phyloP scores from a whole-genome alignment of 345 rosid species.

The Gossypium raimondii region DNA sequence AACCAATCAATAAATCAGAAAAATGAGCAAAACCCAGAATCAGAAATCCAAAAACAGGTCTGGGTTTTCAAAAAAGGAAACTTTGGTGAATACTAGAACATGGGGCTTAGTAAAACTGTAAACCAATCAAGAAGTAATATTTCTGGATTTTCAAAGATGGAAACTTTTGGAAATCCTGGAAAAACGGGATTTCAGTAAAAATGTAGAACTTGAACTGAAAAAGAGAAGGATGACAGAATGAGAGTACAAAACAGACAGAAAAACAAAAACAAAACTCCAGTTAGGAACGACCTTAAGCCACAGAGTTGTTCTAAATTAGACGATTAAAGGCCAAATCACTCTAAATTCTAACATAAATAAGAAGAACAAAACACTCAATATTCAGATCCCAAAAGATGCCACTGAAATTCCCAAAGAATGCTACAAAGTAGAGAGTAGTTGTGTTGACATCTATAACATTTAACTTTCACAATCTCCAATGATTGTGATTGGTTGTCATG shows the following conservation, averaged over 20 bases:
- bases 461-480: constrained; percentile 11
- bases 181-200: background rate
- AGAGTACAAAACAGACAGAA: background rate
- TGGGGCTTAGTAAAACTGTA: background rate
- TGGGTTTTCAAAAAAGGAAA: constrained; percentile 15
- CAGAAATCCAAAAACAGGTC: constrained; percentile 19
- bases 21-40: constrained; percentile 27
- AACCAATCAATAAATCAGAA: constrained; percentile 15
- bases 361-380: background rate
- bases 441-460: constrained; percentile 5
- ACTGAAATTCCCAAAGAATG: constrained; percentile 4
- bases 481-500: constrained; percentile 19
- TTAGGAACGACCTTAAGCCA: background rate
- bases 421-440: background rate
- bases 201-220: background rate
- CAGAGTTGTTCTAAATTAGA: background rate
- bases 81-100: constrained; percentile 13
- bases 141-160: constrained; percentile 13
- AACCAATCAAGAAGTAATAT: background rate
- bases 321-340: background rate
- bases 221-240: background rate
- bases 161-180: constrained; percentile 1
- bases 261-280: background rate
- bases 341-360: background rate
- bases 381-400: constrained; percentile 21